Conservation (phyloP, 306 rosid genomes). For the Citrullus amarus region DNA sequence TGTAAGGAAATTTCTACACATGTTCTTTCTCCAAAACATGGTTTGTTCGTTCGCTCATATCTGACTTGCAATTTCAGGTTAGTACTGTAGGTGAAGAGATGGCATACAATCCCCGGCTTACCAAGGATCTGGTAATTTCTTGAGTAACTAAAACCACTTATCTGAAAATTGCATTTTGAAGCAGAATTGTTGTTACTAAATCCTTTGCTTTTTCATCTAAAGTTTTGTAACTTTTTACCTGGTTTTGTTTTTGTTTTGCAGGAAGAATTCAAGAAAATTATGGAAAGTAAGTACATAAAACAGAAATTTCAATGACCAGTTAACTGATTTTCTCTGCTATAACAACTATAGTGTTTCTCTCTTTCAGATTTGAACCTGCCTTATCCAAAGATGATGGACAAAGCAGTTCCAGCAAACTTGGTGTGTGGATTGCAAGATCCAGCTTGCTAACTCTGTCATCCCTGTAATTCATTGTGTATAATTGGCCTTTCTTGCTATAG, state of each 20-base stretch:
- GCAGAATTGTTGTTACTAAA: neutral
- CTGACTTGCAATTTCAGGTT: slow-evolving; percentile 38
- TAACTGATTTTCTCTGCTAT: neutral
- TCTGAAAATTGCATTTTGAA: neutral
- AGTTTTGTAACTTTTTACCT: neutral
- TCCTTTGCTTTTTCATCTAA: neutral
- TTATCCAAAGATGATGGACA: slow-evolving; percentile 86
- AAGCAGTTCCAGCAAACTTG: slow-evolving; percentile 83
- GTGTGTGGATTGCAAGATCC: slow-evolving; percentile 73
- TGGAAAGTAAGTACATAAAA: slow-evolving; percentile 57
- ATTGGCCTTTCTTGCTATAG: neutral
- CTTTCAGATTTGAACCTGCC: slow-evolving; percentile 74
- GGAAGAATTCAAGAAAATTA: slow-evolving; percentile 70
- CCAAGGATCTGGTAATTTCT: slow-evolving; percentile 62
- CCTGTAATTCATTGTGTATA: neutral
- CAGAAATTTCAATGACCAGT: neutral
- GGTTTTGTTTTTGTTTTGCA: slow-evolving; percentile 24
- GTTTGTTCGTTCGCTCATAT: slow-evolving; percentile 17
- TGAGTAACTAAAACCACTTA: neutral
- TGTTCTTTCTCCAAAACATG: slow-evolving; percentile 5
- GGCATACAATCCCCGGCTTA: slow-evolving; percentile 59
- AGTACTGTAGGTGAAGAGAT: slow-evolving; percentile 79
- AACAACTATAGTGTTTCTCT: neutral
- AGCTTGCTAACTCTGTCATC: neutral
- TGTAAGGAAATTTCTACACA: slow-evolving; percentile 27